Evolutionary conservation across 352 stramenopile species (phyloP), one percentile per base, ranked within the genome.

Genomic region (Globisporangium solare): DNA sequence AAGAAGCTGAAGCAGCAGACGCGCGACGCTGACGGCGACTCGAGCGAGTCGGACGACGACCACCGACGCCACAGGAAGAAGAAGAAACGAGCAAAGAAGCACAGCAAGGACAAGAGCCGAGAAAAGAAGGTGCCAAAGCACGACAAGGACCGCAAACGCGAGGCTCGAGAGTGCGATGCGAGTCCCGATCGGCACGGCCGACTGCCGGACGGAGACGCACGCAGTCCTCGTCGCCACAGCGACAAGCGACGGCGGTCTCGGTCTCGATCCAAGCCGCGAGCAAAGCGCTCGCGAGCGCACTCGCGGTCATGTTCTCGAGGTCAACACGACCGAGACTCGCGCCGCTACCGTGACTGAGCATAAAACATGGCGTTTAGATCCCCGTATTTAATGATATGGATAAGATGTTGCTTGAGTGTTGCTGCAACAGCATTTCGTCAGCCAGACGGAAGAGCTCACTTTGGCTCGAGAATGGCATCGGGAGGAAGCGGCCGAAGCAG

Each of bases 1-100:
- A 88, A 86, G 57, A 88, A 86, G 40, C 58, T 84, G 56, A 72
- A 74, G 56, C 51, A 68, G 27, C 53, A 68, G 39, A 46, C 61
- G 1, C 49, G 40, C 43, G 45, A 48, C 27, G 42, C 15, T n/a
- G 13, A 40, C 7, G 60, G 47, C 35, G 61, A 59, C 8, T 50
- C 50, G 18, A 71, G 59, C n/a, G 49, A 61, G 13, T 70, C 58
- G 24, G 52, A 61, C 51, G 53, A 20, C 35, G 43, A 22, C 18
- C 20, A 13, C n/a, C 47, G 32, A 51, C 15, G 20, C n/a, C 31
- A 61, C 20, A 75, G 57, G 46, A 79, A 77, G 50, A 73, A 71
- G 50, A 48, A 56, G 18, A 55, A 63, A 24, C 64, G 55, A 15
- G 18, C 20, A n/a, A 55, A 53, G 14, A 55, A 61, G 24, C 31